Percentiles rank a stretch among this genome's conserved stretches.
Evolutionary conservation across 2,329 filamentous ascomycete species (phyloP).

Genomic region (Fusarium paranaense): DNA sequence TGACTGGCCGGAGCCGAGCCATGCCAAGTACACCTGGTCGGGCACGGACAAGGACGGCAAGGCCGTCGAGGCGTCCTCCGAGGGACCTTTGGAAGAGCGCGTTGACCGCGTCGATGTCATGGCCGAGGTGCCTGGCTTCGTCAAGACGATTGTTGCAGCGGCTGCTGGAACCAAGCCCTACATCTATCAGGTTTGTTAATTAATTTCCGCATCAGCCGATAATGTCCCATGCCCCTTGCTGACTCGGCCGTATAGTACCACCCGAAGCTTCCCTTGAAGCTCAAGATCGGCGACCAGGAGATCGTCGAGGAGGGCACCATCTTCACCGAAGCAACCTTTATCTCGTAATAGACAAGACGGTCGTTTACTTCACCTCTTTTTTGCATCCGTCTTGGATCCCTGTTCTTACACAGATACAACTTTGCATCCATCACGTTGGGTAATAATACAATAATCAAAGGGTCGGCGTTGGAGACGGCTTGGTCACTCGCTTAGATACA

Average conservation of each 20-base stretch:
- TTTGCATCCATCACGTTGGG: constrained; percentile 41
- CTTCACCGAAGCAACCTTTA: constrained; percentile 96
- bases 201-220: neutral
- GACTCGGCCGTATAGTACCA: constrained; percentile 68
- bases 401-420: constrained; percentile 31
- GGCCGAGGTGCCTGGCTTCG: constrained; percentile 94
- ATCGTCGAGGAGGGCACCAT: constrained; percentile 81
- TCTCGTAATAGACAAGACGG: constrained; percentile 67
- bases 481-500: constrained; percentile 47
- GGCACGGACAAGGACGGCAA: constrained; percentile 84
- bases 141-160: constrained; percentile 91
- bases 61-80: constrained; percentile 74
- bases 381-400: constrained; percentile 6
- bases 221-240: constrained; percentile 28
- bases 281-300: constrained; percentile 87
- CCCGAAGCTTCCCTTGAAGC: constrained; percentile 77
- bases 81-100: constrained; percentile 74
- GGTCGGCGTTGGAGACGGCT: constrained; percentile 47
- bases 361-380: constrained; percentile 1
- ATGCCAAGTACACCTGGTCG: constrained; percentile 80
- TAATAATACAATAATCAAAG: constrained; percentile 46
- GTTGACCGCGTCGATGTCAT: constrained; percentile 90
- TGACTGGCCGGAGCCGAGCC: constrained; percentile 88
- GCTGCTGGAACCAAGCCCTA: constrained; percentile 95
- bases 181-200: constrained; percentile 85